Conservation (phyloP, 805 yeast species). For the Metschnikowia santaceciliae region DNA sequence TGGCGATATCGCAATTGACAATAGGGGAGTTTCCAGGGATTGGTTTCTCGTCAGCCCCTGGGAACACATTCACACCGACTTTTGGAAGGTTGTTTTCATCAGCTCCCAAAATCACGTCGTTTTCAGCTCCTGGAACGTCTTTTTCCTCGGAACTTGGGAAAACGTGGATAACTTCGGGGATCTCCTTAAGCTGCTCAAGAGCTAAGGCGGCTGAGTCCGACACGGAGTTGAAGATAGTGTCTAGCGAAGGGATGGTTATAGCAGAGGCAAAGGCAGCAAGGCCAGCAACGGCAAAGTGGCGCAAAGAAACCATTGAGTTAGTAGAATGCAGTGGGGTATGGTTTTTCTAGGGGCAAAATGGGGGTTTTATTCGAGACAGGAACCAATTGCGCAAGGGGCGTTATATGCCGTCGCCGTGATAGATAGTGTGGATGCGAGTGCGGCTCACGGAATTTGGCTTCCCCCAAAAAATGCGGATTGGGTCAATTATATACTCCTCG, state of each 20-base stretch:
- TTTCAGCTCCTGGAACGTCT: conserved; percentile 21
- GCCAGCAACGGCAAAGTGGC: conserved; percentile 12
- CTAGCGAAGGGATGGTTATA: conserved; percentile 13
- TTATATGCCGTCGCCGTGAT: conserved; percentile 1
- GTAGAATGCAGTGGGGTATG: neutral
- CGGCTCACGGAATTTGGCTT: neutral
- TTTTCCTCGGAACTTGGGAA: conserved; percentile 36
- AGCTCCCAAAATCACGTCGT: no score
- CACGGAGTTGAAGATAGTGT: conserved; percentile 11
- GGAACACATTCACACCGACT: conserved; percentile 6
- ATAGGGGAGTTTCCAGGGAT: conserved; percentile 92
- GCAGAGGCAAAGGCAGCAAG: conserved; percentile 14
- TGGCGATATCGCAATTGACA: conserved; percentile 63
- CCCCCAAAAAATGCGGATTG: neutral
- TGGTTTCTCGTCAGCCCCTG: conserved; percentile 48
- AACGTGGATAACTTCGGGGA: conserved; percentile 9
- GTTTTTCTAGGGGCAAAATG: neutral
- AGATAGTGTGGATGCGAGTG: neutral
- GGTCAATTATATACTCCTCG: neutral
- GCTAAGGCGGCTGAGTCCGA: conserved; percentile 6
- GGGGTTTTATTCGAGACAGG: neutral
- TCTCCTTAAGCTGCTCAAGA: conserved; percentile 2
- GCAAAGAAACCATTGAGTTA: conserved; percentile 15
- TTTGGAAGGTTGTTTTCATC: no score
- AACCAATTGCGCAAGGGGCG: neutral